Evolutionary conservation across 2,329 filamentous ascomycete genomes (phyloP), one percentile per base, ranked within the genome.

Genomic region (Biscogniauxia sp.): DNA sequence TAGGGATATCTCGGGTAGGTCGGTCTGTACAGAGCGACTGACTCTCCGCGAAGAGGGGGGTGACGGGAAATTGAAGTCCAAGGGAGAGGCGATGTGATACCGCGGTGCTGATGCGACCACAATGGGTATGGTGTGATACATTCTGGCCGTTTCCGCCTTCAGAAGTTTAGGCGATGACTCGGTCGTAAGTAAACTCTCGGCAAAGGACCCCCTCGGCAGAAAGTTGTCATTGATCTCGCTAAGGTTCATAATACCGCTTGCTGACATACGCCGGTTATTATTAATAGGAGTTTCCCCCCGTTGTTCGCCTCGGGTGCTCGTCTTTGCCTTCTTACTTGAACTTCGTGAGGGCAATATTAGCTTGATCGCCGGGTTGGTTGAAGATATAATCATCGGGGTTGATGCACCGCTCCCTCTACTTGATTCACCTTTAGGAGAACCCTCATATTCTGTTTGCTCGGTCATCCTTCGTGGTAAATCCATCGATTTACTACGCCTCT

Each of bases 101-200:
- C 25, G 54, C 11, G 63, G 64, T 37, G 63, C 62, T 1, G 68
- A 63, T 3, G 67, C 67, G 2, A 71, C 65, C 8, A 73, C 61
- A 13, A 74, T 71, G 2, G 73, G 71, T 1, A 69, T 66, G 2
- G 66, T 66, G 9, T 68, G 68, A 52, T 71, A 69, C 5, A 70
- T 71, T 28, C 64, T 70, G 7, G 73, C 72, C 1, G 72, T 72
- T 58, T 70, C 67, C n/a, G 74, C 74, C 58, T 72, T 72, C 5
- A 71, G 63, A 1, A 73, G 52, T n/a, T 71, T 69, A 1, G 74
- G 72, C 11, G 74, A 74, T 1, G 70, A 75, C 20, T 67, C 69
- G 13, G 68, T 70, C 3, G 73, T 73, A n/a, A 68, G 62, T 20
- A 76, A 64, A 61, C 75, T 77, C 23, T 73, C 72, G 6, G 72